These are phyloP conservation scores for Tolypocladium tropicale DNA, from an alignment of 2,329 filamentous ascomycete species.

Conservation along the genomic window DNA sequence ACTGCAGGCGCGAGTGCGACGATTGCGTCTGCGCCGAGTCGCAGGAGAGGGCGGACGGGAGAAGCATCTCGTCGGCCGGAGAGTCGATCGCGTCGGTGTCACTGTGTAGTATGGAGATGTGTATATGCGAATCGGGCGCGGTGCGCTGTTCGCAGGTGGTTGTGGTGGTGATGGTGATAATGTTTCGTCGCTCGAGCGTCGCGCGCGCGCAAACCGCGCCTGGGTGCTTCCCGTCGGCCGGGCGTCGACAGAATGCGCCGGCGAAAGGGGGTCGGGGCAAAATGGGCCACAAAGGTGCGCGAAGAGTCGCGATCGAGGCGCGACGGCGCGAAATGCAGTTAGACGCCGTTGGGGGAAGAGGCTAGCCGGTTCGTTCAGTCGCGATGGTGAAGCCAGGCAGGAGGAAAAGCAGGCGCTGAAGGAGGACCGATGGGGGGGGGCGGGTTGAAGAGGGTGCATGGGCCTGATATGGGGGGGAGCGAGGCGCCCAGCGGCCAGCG, in stretches of 20 bases:
- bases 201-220: background rate
- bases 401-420: background rate
- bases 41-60: slow-evolving; percentile 49
- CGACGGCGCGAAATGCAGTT: background rate
- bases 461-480: background rate
- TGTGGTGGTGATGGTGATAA: background rate
- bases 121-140: background rate
- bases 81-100: background rate
- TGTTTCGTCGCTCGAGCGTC: background rate
- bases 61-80: slow-evolving; percentile 37
- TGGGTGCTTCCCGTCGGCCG: background rate
- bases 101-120: background rate
- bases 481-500: background rate
- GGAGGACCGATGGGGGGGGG: background rate
- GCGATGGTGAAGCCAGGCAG: background rate
- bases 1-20: slow-evolving; percentile 30
- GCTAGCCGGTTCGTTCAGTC: too few relatives aligned
- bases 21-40: slow-evolving; percentile 43
- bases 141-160: background rate
- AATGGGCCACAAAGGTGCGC: background rate
- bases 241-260: background rate
- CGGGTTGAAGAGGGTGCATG: background rate
- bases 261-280: too few relatives aligned
- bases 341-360: background rate
- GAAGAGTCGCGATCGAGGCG: background rate